Base-by-base conservation (phyloP, 768 basidiomycete species). In the Serendipita sp. region DNA sequence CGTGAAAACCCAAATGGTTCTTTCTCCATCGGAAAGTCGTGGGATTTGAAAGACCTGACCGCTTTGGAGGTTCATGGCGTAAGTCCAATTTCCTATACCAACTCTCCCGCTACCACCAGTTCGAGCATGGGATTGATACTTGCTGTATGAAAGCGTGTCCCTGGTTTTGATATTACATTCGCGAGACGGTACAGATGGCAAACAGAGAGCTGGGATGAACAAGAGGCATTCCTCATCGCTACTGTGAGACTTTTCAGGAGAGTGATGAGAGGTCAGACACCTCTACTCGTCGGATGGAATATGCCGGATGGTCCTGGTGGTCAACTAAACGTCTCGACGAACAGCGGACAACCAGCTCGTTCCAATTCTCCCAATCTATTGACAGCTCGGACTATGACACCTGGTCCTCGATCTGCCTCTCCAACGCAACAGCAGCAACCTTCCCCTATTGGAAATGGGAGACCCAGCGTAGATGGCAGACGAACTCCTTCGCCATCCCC, bases 21-120 rank as follows among this genome's bases (percentile, higher is more conserved):
- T 0, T 98, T 95, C 73, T 96, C 92, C 5, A 90, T 98, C 53
- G 96, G 96, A 3, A 99, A 99, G 76, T 91, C 95, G 1, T 99
- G 96, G 96, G 80, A 76, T 64, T 74, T 98, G 56, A 72, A 82
- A 43, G 94, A 97, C 72, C 78, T 98, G 67, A 81, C 88, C 65
- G 83, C 75, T 42, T 71, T 99, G 48, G 85, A 94, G 66, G 85
- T 95, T 51, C 64, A 80, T 38, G 80, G 78, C 70, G 93, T 95
- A 71, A 69, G 84, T 76, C 7, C 14, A 7, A 38, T 14, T 38
- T 38, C 38, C 14, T 14, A 5, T 14, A 7, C 14, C 5, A 5
- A 14, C 5, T 38, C 38, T 38, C 45, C 26, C 5, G 7, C 26
- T 48, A 28, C n/a, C 7, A 20, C 9, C 7, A 20, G 9, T 7